Evolutionary conservation across 2,329 filamentous ascomycete species (phyloP).

Genomic region (Fusarium beomiforme): DNA sequence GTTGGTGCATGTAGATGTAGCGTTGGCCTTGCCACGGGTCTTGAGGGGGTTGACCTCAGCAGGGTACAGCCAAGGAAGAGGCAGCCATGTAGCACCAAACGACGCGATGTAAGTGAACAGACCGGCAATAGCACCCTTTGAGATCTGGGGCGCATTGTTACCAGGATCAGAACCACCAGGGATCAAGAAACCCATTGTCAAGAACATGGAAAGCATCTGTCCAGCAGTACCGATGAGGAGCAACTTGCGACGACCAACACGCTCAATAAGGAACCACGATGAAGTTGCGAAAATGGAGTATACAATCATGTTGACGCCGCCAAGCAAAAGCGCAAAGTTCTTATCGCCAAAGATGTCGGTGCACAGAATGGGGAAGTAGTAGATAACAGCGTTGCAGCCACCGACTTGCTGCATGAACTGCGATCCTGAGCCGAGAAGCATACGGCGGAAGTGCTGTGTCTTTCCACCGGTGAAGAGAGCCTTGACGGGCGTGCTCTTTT

Average conservation of each 20-base stretch:
- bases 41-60: constrained; percentile 64
- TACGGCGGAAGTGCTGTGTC: constrained; percentile 72
- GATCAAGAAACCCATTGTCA: constrained; percentile 72
- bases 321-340: constrained; percentile 61
- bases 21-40: constrained; percentile 57
- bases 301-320: constrained; percentile 62
- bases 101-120: constrained; percentile 76
- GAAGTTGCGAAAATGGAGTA: constrained; percentile 66
- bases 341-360: constrained; percentile 44
- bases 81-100: constrained; percentile 73
- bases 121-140: constrained; percentile 74
- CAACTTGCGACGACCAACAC: constrained; percentile 57
- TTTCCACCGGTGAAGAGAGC: constrained; percentile 69
- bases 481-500: constrained; percentile 59
- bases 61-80: constrained; percentile 69
- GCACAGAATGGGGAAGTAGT: constrained; percentile 71
- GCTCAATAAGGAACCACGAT: constrained; percentile 64
- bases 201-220: constrained; percentile 66
- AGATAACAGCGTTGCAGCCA: constrained; percentile 68
- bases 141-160: constrained; percentile 53
- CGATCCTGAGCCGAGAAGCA: constrained; percentile 67
- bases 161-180: constrained; percentile 61
- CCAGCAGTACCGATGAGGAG: constrained; percentile 57
- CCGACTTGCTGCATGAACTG: constrained; percentile 72
- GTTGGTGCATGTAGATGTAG: constrained; percentile 69